A percentile compares a stretch with the other conserved stretches of the same genome.
phyloP scores from a whole-genome alignment of 1,284 basidiomycete genomes.

The Puccinia horiana region DNA sequence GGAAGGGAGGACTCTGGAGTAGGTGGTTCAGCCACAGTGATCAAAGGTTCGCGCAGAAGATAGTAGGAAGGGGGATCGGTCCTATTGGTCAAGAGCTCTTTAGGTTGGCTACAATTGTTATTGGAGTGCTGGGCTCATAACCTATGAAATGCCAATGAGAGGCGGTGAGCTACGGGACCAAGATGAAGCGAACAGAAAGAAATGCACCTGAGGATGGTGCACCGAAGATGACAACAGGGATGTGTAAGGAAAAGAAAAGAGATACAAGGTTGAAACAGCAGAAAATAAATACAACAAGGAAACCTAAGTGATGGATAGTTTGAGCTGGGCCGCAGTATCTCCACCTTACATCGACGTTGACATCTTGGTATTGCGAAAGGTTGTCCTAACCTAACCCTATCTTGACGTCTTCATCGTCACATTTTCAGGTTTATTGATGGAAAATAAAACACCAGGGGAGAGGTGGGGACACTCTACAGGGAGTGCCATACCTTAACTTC shows the following conservation, averaged over 20 bases:
- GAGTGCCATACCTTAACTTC: too few species aligned
- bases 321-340: background rate
- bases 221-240: background rate
- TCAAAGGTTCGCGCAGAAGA: background rate
- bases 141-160: background rate
- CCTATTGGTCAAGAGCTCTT: too few species aligned
- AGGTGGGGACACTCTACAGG: too few species aligned
- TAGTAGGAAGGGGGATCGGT: too few species aligned
- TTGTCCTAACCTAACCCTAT: background rate
- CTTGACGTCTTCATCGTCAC: too few species aligned
- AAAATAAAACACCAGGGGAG: too few species aligned
- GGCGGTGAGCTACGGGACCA: background rate
- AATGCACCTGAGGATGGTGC: background rate
- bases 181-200: background rate
- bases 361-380: background rate
- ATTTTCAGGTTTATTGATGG: too few species aligned
- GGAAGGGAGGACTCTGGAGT: background rate
- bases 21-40: background rate
- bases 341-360: background rate
- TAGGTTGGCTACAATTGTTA: too few species aligned
- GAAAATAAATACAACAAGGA: background rate
- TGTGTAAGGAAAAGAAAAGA: too few species aligned
- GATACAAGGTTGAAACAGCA: background rate
- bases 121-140: slow-evolving; percentile 3
- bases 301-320: background rate